Evolutionary conservation across 176 grass and related monocot species (phyloP).

Genomic region (Oryza rufipogon): DNA sequence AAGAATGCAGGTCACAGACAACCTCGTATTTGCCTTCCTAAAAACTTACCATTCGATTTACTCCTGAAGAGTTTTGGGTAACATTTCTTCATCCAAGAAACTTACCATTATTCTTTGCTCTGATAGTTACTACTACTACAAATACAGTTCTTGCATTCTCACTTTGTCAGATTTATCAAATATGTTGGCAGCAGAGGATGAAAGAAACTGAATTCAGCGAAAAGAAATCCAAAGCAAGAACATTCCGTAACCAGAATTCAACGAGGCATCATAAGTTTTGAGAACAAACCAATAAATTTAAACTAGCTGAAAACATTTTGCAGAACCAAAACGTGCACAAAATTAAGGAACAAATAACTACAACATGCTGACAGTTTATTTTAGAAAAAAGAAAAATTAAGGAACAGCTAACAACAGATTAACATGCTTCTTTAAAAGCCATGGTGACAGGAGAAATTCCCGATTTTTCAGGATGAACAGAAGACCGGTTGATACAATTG

Average conservation of each 20-base stretch:
- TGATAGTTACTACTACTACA: no score
- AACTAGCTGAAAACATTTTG: background rate
- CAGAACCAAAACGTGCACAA: constrained; percentile 7
- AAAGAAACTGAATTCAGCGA: background rate
- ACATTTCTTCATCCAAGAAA: no score
- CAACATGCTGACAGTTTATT: background rate
- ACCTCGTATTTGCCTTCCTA: background rate
- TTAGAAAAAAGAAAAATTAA: background rate
- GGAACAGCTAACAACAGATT: background rate
- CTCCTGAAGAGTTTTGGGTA: no score
- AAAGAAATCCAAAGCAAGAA: background rate
- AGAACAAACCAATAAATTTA: background rate
- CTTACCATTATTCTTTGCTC: no score
- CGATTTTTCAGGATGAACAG: constrained; percentile 16
- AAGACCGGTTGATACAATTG: constrained; percentile 53
- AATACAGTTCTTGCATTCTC: background rate
- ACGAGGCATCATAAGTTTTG: background rate
- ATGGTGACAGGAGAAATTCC: constrained; percentile 34
- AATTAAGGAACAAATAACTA: background rate
- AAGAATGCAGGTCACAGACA: background rate
- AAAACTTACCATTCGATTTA: background rate
- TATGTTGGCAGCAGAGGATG: background rate
- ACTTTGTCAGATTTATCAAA: background rate
- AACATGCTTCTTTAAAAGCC: constrained; percentile 25
- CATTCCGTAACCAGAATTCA: background rate